A percentile compares a stretch with the other conserved stretches of the same genome.
phyloP scores from a whole-genome alignment of 306 rosid species.

The Lotus japonicus region DNA sequence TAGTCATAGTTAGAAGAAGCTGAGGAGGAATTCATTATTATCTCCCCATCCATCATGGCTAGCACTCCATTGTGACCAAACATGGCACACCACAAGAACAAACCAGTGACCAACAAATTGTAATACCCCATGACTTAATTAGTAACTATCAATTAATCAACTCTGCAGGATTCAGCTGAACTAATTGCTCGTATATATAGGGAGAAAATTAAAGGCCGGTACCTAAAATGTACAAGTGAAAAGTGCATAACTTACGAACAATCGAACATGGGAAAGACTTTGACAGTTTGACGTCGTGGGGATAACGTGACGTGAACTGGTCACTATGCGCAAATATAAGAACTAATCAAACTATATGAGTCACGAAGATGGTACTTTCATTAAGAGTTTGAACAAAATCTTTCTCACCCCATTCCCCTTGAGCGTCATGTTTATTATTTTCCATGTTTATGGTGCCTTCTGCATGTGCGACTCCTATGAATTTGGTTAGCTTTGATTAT shows the following conservation, averaged over 20 bases:
- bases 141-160: background rate
- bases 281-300: background rate
- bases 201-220: background rate
- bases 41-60: conserved; percentile 19
- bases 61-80: conserved; percentile 25
- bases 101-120: conserved; percentile 7
- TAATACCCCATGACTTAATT: conserved; percentile 11
- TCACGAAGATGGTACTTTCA: conserved; percentile 5
- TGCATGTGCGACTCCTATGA: background rate
- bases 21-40: conserved; percentile 2
- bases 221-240: background rate
- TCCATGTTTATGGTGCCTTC: conserved; percentile 6
- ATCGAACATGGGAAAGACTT: background rate
- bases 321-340: background rate
- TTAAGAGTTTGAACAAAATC: background rate
- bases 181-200: conserved; percentile 12
- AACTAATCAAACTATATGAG: conserved; percentile 11
- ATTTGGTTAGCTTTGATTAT: background rate
- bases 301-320: conserved; percentile 21
- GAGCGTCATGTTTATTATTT: conserved; percentile 1
- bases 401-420: conserved; percentile 17
- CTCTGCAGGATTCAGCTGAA: conserved; percentile 16
- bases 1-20: conserved; percentile 24
- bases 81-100: conserved; percentile 32
- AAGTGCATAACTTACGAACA: background rate